A percentile compares a stretch with the other conserved stretches of the same genome.
These are phyloP conservation scores for Suillus bovinus DNA, from an alignment of 768 basidiomycete species.

Conservation along the genomic window DNA sequence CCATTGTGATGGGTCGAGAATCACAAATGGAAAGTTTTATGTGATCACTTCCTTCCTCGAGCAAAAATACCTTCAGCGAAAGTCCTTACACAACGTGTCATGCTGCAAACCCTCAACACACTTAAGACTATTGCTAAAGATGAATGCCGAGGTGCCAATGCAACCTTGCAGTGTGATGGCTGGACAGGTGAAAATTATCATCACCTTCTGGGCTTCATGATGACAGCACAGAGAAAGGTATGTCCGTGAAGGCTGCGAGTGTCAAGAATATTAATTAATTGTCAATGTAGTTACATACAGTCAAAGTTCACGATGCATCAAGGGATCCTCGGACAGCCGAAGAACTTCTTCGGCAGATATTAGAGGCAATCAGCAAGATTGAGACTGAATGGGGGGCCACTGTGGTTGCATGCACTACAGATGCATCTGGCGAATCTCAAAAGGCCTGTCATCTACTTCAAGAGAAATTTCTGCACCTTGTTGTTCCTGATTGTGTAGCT, in stretches of 20 bases:
- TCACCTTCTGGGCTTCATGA: slow-evolving; percentile 37
- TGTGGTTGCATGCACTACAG: slow-evolving; percentile 29
- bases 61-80: slow-evolving; percentile 26
- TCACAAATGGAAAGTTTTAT: slow-evolving; percentile 30
- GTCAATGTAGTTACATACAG: slow-evolving; percentile 28
- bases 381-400: slow-evolving; percentile 23
- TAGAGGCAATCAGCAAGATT: slow-evolving; percentile 19
- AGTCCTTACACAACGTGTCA: slow-evolving; percentile 24
- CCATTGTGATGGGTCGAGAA: slow-evolving; percentile 40
- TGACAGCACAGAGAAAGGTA: slow-evolving; percentile 24
- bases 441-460: slow-evolving; percentile 25
- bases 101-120: slow-evolving; percentile 16
- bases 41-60: slow-evolving; percentile 32
- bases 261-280: not conserved
- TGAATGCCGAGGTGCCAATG: slow-evolving; percentile 16
- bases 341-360: slow-evolving; percentile 27
- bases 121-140: slow-evolving; percentile 2
- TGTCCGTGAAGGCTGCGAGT: not conserved
- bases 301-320: slow-evolving; percentile 34
- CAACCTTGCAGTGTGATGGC: slow-evolving; percentile 37
- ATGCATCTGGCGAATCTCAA: slow-evolving; percentile 37
- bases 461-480: slow-evolving; percentile 22
- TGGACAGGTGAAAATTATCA: slow-evolving; percentile 35
- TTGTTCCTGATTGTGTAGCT: slow-evolving; percentile 36
- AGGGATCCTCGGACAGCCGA: slow-evolving; percentile 34